Base-by-base conservation (phyloP, 495 filamentous ascomycete species). In the Trichocladium uniseriatum region DNA sequence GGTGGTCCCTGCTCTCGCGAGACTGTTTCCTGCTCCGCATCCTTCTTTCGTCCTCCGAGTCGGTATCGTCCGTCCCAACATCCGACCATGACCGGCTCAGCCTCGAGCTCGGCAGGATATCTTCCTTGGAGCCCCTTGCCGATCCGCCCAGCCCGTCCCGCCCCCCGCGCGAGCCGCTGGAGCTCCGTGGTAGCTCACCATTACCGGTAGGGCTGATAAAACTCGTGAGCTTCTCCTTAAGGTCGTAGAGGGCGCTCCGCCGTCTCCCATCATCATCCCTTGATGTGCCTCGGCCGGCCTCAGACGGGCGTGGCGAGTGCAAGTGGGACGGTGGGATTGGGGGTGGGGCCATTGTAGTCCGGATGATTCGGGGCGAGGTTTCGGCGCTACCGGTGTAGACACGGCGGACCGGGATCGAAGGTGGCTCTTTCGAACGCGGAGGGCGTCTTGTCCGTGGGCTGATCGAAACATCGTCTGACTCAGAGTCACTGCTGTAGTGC, bases 51-150 rank as follows among this genome's bases (percentile, higher is more conserved):
- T 50, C 51, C 5, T 53, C 56, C 7, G 45, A 48, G 16, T 62
- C 59, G n/a, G 57, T 43, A 3, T 54, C 38, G 14, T 55, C 54
- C 13, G 47, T 50, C 13, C 59, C 53, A 20, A 56, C 49, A 8
- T 62, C 53, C 2, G 62, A 63, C 43, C 49, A 61, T 3, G 59
- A 52, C 13, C 45, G 31, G 43, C 43, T 52, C 24, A 59, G 51
- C 20, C 52, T 40, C 5, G 60, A 58, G 21, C 27, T 45, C 13
- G 52, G 54, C 11, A 50, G 31, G 16, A 41, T 34, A 7, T 45
- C 48, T n/a, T 52, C 57, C 5, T 34, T 50, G 15, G 35, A 44
- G 2, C 32, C 53, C 38, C 45, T 32, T 11, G 34, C 32, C 13
- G 47, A 31, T 8, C 13, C 51, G 21, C 14, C 18, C 43, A 46